Evolutionary conservation across 768 basidiomycete genomes (phyloP), one percentile per base, ranked within the genome.

Genomic region (Fomitopsis pulvina): DNA sequence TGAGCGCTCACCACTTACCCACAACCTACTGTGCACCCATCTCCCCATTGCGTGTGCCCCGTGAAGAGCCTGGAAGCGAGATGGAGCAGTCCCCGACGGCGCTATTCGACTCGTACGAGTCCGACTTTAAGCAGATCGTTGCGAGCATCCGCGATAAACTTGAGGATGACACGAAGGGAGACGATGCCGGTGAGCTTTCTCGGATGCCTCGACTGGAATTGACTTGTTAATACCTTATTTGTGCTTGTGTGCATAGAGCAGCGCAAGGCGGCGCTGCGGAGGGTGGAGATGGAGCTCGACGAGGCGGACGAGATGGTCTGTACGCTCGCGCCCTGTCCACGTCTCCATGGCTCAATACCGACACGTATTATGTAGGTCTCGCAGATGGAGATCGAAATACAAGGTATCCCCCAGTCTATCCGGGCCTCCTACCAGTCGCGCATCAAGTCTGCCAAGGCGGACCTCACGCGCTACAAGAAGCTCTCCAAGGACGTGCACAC

Each of bases 331-430:
- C 21, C 26, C 18, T 26, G 25, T 47, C 40, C n/a, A 42, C 47
- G 24, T 18, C 26, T 39, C 7, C 37, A 40, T 16, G 24, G 32
- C 40, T 25, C 10, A 12, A 27, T 22, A n/a, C 39, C 34, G 11
- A 3, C 21, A 46, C 43, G 11, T 37, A 37, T 54, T 53, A 40
- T 44, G 3, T 57, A 98, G 95, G 79, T 97, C 57, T 92, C 92
- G 41, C 96, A 99, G 79, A 96, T 99, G 95, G 95, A 97, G 71
- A 87, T 99, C 51, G 96, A 99, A 71, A 85, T 95, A 6, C 92
- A 93, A 60, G 88, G 91, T 10, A 92, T 97, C 63, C 92, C 93
- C 0, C 84, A 89, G 61, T 86, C 87, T 20, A 75, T 93, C 58
- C 80, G 87, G 45, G 69, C 83, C 0, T 79, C 82, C 53, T 94